Base-by-base conservation (phyloP, 1,139 yeast genomes). In the Chernovozyma sophiae-reginae region DNA sequence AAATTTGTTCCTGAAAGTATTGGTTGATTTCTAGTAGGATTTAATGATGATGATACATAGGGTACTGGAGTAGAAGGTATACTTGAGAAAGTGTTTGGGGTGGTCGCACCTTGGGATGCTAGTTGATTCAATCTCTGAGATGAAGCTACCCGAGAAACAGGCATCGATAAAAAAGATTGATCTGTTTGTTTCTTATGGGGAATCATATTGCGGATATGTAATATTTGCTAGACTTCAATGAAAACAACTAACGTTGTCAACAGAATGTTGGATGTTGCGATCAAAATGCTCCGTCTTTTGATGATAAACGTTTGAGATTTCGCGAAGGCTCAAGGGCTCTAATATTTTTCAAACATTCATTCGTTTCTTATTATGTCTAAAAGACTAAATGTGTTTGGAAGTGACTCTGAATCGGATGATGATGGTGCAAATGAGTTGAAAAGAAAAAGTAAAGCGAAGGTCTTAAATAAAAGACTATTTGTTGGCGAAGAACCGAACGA, bases 11-110 rank as follows among this genome's bases (percentile, higher is more conserved):
- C 45, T 18, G 58, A 41, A 15, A 55, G 48, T 28, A 55, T 50
- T 22, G 62, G 62, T 13, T 48, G 43, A 40, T 60, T 60, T 42
- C 58, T 53, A 25, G 52, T 54, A 4, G 74, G 74, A 42, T 68
- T 68, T 26, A 68, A 53, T 15, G 73, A 64, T 4, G 72, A 65
- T 10, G 66, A 51, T 10, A 62, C 58, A 40, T 62, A 62, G 17
- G 58, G 54, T 29, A 50, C 52, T 1, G 68, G 62, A 0, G 63
- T 63, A 3, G 62, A 43, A 4, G 70, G 67, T 26, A 58, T 55
- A 3, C 60, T 52, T 11, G 47, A 39, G 20, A 49, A 44, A 22
- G 52, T 40, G 14, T 41, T 33, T 4, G 52, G 39, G 5, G 44
- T 38, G 0, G 56, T 43, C 20, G 51, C 36, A 22, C 41, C 17